Conservation (phyloP, 1,284 basidiomycete species). For the Tylopilus orsonianus region DNA sequence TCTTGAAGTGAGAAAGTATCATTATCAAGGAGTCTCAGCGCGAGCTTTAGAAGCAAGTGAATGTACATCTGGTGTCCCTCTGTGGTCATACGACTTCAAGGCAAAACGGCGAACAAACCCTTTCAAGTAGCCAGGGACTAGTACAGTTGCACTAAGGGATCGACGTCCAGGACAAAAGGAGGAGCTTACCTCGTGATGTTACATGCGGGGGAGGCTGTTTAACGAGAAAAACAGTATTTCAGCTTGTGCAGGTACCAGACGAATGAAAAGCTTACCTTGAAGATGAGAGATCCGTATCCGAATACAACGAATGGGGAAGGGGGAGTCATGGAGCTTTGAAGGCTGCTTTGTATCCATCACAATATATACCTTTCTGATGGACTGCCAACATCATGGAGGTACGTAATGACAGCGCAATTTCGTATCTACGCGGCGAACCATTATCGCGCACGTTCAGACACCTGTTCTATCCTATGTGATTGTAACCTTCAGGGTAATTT, state of each 20-base stretch:
- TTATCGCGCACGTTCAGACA: not conserved
- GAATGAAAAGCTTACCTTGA: slow-evolving; percentile 51
- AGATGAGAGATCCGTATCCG: slow-evolving; percentile 80
- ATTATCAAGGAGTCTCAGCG: not conserved
- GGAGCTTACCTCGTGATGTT: slow-evolving; percentile 48
- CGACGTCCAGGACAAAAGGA: not conserved
- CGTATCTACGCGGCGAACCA: not conserved
- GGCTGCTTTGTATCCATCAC: not conserved
- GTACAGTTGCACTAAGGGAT: not conserved
- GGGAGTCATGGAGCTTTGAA: not conserved
- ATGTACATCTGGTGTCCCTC: slow-evolving; percentile 72
- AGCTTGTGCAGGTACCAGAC: not conserved
- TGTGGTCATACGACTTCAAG: slow-evolving; percentile 83
- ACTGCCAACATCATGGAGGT: not conserved
- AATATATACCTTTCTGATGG: slow-evolving; percentile 12
- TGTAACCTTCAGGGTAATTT: not conserved
- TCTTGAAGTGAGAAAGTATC: slow-evolving; percentile 38
- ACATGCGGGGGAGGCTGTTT: slow-evolving; percentile 74
- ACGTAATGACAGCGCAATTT: not conserved
- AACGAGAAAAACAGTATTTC: not conserved
- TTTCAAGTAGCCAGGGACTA: slow-evolving; percentile 80
- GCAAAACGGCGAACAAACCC: slow-evolving; percentile 85
- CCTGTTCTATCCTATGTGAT: not conserved
- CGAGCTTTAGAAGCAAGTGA: not conserved
- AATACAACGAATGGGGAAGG: slow-evolving; percentile 60